Base-by-base conservation (phyloP, 345 rosid genomes). In the Salix arbutifolia region DNA sequence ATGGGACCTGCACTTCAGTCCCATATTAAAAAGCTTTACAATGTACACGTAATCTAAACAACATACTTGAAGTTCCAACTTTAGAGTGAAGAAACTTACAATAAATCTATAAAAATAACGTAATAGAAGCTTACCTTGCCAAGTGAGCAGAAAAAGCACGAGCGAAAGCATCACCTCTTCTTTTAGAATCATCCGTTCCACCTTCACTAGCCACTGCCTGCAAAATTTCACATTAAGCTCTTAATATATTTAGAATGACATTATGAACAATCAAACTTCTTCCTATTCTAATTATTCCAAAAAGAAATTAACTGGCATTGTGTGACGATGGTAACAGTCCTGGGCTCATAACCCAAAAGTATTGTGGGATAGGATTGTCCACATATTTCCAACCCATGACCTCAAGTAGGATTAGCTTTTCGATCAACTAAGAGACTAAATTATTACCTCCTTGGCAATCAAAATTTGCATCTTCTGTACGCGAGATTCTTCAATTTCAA, bases 201-300 rank as follows among this genome's bases (percentile, higher is more conserved):
- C 99, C 99, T 89, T 93, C 99, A 87, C 99, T 96, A 82, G 99
- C 98, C 80, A 93, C 99, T 48, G 99, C 99, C 99, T 96, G 76
- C 72, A 80, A 81, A 58, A 74, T 80, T 80, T 73, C 70, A 72
- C 65, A 84, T 30, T 37, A 80, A 74, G 53, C 66, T 81, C 58
- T 72, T 42, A 70, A 16, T 67, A 23, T 69, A 40, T 65, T 21
- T 8, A 68, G 11, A 21, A 6, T 40, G 28, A 73, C 60, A 28
- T 40, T 26, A 72, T 64, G 71, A 66, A 30, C 14, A 46, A 28
- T 52, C 58, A 58, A 78, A 25, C 37, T 31, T 66, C 53, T 40
- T 52, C 50, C 40, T 71, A 17, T n/a, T 44, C 65, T 46, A 9
- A 42, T 46, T 28, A 61, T 48, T 52, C 6, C 33, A 65, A 76